Conservation (phyloP, 2,329 filamentous ascomycete genomes). For the Ascocoryne sarcoides region DNA sequence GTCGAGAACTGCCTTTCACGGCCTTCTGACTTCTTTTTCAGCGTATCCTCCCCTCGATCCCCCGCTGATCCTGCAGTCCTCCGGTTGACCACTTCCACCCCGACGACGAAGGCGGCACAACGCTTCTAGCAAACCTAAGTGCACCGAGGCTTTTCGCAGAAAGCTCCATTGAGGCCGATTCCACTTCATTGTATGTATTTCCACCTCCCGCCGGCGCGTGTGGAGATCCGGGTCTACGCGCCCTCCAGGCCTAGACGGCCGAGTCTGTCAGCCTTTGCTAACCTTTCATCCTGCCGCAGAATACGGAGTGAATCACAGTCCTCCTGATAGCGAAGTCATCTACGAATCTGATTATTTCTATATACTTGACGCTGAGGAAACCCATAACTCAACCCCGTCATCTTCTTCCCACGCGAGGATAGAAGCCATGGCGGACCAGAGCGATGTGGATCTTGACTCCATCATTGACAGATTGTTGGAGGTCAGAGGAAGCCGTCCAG, state of each 20-base stretch:
- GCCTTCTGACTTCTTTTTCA: not conserved
- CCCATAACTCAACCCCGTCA: constrained; percentile 21
- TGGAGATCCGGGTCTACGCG: constrained; percentile 11
- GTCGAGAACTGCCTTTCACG: not conserved
- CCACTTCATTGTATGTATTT: constrained; percentile 26
- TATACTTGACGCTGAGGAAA: constrained; percentile 21
- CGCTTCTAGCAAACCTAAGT: constrained; percentile 7
- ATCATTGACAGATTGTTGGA: constrained; percentile 98
- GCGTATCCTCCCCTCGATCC: not conserved
- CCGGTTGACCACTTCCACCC: constrained; percentile 2
- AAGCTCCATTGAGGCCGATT: constrained; percentile 26
- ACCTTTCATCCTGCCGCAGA: constrained; percentile 18
- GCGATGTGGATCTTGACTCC: constrained; percentile 96
- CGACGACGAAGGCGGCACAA: constrained; percentile 10
- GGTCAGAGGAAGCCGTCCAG: constrained; percentile 92
- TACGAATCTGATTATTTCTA: not conserved
- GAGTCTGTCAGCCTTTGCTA: constrained; percentile 16
- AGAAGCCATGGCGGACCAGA: constrained; percentile 58
- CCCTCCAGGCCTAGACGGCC: constrained; percentile 5
- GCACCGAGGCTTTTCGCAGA: constrained; percentile 23
- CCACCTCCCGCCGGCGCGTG: constrained; percentile 2
- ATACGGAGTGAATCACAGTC: constrained; percentile 27
- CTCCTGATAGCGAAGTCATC: constrained; percentile 22
- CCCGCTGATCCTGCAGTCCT: not conserved
- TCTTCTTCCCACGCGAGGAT: constrained; percentile 26